These are phyloP conservation scores for Leptodontidium sp. DNA, from an alignment of 2,329 filamentous ascomycete genomes.

Conservation along the genomic window DNA sequence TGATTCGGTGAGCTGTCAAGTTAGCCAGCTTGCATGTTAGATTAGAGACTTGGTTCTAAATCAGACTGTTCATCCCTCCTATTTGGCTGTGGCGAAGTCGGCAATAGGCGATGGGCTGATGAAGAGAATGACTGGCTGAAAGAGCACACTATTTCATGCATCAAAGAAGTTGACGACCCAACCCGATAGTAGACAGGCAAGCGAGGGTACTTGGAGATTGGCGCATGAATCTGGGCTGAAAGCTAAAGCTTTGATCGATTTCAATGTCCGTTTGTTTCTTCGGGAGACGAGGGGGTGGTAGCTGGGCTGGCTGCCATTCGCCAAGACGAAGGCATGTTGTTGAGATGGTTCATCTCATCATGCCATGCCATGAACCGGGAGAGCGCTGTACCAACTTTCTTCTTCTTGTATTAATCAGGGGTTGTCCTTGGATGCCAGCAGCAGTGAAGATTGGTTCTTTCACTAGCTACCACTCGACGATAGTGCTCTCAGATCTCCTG, in stretches of 20 bases:
- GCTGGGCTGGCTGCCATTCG: conserved; percentile 10
- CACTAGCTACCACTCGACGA: conserved; percentile 33
- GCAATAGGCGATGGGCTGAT: not conserved
- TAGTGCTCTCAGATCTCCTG: conserved; percentile 28
- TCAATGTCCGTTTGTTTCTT: conserved; percentile 17
- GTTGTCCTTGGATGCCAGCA: conserved; percentile 8
- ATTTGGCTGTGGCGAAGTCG: not conserved
- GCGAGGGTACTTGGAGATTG: conserved; percentile 12
- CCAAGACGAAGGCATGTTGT: not conserved
- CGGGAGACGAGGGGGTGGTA: not conserved
- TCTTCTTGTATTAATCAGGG: conserved; percentile 10
- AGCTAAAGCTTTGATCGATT: conserved; percentile 12
- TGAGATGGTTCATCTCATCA: not conserved
- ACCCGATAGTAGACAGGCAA: conserved; percentile 5
- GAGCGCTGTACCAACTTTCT: not conserved
- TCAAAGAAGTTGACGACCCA: conserved; percentile 9
- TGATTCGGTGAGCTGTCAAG: not conserved
- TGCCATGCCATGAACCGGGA: not conserved
- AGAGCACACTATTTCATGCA: conserved; percentile 32
- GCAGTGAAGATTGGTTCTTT: conserved; percentile 6
- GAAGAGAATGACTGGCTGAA: conserved; percentile 29
- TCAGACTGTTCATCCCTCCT: conserved; percentile 10
- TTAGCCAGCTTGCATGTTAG: not conserved
- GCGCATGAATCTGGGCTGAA: conserved; percentile 24
- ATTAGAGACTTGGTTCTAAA: conserved; percentile 7